Evolutionary conservation across 208 protist species (phyloP).

Genomic region (Plasmodiophora brassicae): DNA sequence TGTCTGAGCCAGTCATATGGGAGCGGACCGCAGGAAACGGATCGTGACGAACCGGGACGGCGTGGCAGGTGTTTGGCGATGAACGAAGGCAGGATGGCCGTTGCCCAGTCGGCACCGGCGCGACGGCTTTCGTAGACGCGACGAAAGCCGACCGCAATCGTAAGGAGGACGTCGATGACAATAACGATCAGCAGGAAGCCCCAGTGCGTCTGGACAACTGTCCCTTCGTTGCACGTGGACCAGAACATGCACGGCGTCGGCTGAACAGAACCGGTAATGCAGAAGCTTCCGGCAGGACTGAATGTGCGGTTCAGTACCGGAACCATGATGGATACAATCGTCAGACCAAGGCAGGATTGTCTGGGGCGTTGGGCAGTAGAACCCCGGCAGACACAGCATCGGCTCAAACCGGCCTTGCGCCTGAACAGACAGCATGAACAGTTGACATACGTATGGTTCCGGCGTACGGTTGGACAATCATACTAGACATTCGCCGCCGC

Average conservation of each 20-base stretch:
- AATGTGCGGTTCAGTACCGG: neutral
- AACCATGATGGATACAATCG: neutral
- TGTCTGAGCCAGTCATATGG: neutral
- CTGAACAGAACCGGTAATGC: neutral
- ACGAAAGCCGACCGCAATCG: neutral
- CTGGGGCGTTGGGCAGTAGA: neutral
- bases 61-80: neutral
- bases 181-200: neutral
- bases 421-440: neutral
- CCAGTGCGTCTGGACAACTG: neutral
- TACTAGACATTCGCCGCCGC: neutral
- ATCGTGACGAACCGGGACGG: neutral
- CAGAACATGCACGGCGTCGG: neutral
- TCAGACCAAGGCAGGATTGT: neutral
- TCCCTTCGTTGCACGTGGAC: neutral
- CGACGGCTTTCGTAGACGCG: neutral
- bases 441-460: neutral
- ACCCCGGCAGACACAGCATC: neutral
- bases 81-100: neutral
- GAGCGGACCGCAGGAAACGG: too few relatives aligned
- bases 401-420: neutral
- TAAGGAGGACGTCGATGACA: neutral
- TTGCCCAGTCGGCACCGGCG: neutral
- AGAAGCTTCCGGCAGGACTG: neutral
- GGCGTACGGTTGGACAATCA: neutral